Percentiles rank a stretch among this genome's conserved stretches.
Conservation (phyloP, 2,329 filamentous ascomycete genomes). For the Capronia epimyces region DNA sequence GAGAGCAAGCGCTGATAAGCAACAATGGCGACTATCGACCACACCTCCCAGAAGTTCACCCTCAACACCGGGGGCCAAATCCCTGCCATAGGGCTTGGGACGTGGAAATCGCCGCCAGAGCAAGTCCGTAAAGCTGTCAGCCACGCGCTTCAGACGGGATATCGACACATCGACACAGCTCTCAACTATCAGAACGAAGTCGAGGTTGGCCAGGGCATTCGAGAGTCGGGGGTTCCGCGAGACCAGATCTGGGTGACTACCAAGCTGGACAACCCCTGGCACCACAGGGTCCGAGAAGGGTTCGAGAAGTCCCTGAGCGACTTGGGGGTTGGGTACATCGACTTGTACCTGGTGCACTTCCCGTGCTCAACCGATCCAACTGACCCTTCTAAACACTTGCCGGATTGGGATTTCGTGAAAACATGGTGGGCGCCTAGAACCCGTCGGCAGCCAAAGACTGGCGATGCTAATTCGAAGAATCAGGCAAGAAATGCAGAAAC, state of each 20-base stretch:
- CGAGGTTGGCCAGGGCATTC: slow-evolving; percentile 72
- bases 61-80: slow-evolving; percentile 32
- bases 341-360: slow-evolving; percentile 56
- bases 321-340: slow-evolving; percentile 60
- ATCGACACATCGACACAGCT: slow-evolving; percentile 53
- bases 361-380: slow-evolving; percentile 30
- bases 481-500: slow-evolving; percentile 59
- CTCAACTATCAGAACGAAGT: slow-evolving; percentile 64
- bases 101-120: slow-evolving; percentile 28
- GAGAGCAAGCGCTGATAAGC: background rate
- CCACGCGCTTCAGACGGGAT: slow-evolving; percentile 48
- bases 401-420: slow-evolving; percentile 45
- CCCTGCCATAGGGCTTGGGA: slow-evolving; percentile 32
- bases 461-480: slow-evolving; percentile 24
- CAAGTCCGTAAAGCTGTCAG: slow-evolving; percentile 37
- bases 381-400: slow-evolving; percentile 22
- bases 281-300: slow-evolving; percentile 37
- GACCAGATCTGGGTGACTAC: slow-evolving; percentile 78
- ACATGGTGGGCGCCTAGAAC: slow-evolving; percentile 10
- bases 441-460: background rate
- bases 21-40: slow-evolving; percentile 9
- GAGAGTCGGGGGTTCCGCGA: slow-evolving; percentile 67
- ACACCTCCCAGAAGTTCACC: slow-evolving; percentile 24
- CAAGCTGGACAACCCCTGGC: slow-evolving; percentile 65
- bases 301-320: slow-evolving; percentile 55